These are phyloP conservation scores for Sporothrix schenckii DNA, from an alignment of 2,329 filamentous ascomycete species.

Conservation along the genomic window DNA sequence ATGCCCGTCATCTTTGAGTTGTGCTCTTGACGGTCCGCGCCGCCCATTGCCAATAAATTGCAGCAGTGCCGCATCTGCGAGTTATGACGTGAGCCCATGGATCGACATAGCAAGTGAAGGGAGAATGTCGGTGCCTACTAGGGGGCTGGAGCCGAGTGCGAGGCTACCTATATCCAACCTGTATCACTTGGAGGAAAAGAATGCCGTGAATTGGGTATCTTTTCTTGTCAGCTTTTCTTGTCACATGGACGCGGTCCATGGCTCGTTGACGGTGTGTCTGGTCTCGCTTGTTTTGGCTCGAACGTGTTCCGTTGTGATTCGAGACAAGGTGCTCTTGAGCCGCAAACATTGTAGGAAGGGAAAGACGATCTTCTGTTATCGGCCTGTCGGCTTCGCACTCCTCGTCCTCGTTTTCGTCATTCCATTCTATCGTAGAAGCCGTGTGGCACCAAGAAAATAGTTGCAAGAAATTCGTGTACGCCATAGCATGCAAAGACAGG, in stretches of 20 bases:
- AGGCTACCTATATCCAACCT: too few relatives aligned
- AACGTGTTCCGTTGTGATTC: slow-evolving; percentile 28
- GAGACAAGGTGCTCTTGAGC: slow-evolving; percentile 13
- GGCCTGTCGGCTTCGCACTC: not conserved
- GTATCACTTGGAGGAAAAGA: not conserved
- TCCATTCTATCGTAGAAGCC: not conserved
- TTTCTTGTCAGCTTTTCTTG: not conserved
- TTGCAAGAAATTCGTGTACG: not conserved
- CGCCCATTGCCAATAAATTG: not conserved
- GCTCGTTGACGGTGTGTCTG: not conserved
- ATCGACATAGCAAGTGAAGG: not conserved
- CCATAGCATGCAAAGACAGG: not conserved
- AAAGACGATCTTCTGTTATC: not conserved
- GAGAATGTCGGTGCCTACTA: not conserved
- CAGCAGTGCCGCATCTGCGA: slow-evolving; percentile 5
- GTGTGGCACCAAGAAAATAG: not conserved
- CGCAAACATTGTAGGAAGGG: slow-evolving; percentile 30
- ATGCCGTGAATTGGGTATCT: not conserved
- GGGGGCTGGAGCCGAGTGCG: not conserved
- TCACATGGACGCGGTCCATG: slow-evolving; percentile 6
- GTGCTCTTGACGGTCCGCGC: slow-evolving; percentile 7
- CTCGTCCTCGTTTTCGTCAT: not conserved
- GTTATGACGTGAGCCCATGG: not conserved
- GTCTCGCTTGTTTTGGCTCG: not conserved
- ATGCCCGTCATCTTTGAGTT: not conserved